Conservation (phyloP, 257 asterid species). For the Leonotis leonurus region DNA sequence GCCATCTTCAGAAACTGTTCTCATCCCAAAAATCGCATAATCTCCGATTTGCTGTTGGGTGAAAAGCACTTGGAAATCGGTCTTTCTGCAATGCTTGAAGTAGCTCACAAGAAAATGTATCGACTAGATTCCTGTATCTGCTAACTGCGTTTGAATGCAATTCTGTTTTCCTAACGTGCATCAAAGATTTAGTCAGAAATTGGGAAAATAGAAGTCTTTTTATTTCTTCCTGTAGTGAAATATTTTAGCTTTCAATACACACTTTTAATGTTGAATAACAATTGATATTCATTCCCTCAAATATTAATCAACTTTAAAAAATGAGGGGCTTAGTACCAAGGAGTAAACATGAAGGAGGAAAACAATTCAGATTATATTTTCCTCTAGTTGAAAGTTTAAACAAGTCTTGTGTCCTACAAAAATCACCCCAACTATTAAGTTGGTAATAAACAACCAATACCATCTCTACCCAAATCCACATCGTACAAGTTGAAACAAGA, state of each 20-base stretch:
- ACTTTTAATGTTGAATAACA: too few species aligned
- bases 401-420: too few species aligned
- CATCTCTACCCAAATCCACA: too few species aligned
- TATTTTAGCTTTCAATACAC: too few species aligned
- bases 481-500: neutral
- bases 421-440: neutral
- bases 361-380: too few species aligned
- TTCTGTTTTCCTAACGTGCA: neutral
- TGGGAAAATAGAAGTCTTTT: neutral
- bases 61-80: neutral
- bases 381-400: too few species aligned
- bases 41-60: constrained; percentile 7
- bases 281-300: too few species aligned
- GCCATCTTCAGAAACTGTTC: constrained; percentile 61
- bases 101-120: neutral
- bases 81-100: constrained; percentile 1
- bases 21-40: constrained; percentile 59
- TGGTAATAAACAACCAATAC: neutral
- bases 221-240: neutral
- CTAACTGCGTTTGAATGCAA: constrained; percentile 3
- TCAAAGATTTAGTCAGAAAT: neutral
- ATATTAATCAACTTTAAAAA: too few species aligned
- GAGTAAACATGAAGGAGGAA: too few species aligned
- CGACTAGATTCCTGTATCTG: neutral
- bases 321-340: too few species aligned